Base-by-base conservation (phyloP, 139 green algal species). In the Auxenochlorella pyrenoidosa region DNA sequence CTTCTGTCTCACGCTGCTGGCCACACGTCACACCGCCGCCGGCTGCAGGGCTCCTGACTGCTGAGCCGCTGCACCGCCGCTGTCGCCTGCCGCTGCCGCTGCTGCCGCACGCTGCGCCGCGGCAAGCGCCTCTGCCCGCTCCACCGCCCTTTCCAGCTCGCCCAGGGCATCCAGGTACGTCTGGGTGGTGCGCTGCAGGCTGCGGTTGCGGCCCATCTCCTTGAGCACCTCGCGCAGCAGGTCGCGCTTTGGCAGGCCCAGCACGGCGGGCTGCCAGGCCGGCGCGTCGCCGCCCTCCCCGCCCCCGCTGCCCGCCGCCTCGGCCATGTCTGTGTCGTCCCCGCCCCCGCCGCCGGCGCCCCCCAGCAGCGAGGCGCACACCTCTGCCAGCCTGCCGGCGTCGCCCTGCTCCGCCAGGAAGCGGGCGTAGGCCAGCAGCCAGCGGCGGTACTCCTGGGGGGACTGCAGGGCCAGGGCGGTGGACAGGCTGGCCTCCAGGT, bases 401-500 rank as follows among this genome's bases (percentile, higher is more conserved):
- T 92, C 87, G 6, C 38, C 81, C 8, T 81, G 77, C 24, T 83
- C 91, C 78, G 88, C 78, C 63, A 96, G 89, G 66, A 93, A 71
- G 58, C 88, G 83, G 24, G 90, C 92, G 82, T 97, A 97, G 5
- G 92, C 92, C 1, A 88, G 51, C 34, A 96, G 91, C 91, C 92
- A 96, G 60, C 88, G 85, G 51, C 87, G 80, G 88, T 93, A 96
- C 81, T 97, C 95, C 32, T 80, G 40, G 24, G 87, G 34, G 13
- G 80, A 88, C 47, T 83, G 54, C 79, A 97, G 76, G 15, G 88
- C 88, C 68, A 92, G 84, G 40, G 93, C 92, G 4, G 92, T 81
- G 15, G 93, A 92, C 80, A 97, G 82, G 81, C 93, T 93, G 79
- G 80, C 47, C 83, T 96, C 94, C 76, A 95, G 75, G 77, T 93